Evolutionary conservation across 2,329 filamentous ascomycete species (phyloP).

Genomic region (Alternaria tenuissima): DNA sequence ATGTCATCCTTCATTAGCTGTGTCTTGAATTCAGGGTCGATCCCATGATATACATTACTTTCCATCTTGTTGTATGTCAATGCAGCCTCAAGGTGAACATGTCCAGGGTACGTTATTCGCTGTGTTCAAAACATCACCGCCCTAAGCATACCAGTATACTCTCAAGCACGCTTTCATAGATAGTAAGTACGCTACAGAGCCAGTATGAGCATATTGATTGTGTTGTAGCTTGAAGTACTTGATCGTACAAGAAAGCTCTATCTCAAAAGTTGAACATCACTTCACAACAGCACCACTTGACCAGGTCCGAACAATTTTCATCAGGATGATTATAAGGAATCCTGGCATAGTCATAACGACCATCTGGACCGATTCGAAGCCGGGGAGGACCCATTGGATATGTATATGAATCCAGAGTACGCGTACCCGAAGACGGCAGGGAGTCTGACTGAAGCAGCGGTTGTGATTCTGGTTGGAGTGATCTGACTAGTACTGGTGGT

Average conservation of each 20-base stretch:
- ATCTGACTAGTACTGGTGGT: background rate
- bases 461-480: background rate
- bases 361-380: background rate
- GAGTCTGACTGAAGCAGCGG: background rate
- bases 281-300: background rate
- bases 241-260: no score
- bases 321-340: background rate
- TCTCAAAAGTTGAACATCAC: background rate
- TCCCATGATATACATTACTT: accelerated
- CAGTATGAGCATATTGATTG: no score
- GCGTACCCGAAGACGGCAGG: background rate
- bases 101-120: accelerated
- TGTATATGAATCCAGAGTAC: background rate
- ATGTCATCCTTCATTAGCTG: no score
- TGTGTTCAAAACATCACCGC: background rate
- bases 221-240: no score
- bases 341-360: background rate
- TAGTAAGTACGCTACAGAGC: background rate
- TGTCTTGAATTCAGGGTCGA: accelerated
- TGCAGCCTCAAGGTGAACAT: background rate
- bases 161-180: background rate
- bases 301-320: background rate
- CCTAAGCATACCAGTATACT: background rate
- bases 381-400: background rate
- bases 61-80: background rate